Evolutionary conservation across 2,329 filamentous ascomycete species (phyloP).

Genomic region (Alternaria alternata): DNA sequence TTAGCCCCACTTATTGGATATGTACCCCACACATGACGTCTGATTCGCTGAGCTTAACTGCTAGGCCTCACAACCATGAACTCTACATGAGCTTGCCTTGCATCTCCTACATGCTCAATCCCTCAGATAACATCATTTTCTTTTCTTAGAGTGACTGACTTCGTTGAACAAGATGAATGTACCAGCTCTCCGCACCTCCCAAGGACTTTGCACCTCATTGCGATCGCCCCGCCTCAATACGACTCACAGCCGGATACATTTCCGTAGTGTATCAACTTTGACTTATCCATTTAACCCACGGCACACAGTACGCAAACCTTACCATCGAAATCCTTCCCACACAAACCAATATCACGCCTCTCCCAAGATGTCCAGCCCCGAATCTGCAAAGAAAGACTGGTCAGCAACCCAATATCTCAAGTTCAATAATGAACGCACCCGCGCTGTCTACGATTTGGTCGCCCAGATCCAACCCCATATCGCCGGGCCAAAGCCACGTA

Average conservation of each 20-base stretch:
- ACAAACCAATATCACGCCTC: not conserved
- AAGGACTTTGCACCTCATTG: not conserved
- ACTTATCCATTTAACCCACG: not conserved
- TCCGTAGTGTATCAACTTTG: not conserved
- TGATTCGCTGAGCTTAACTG: not conserved
- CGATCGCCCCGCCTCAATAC: not conserved
- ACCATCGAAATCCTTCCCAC: not conserved
- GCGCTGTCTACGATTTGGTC: slow-evolving; percentile 63
- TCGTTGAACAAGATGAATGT: not conserved
- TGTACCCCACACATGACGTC: not conserved
- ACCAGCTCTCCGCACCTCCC: not conserved
- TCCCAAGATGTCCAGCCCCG: not conserved
- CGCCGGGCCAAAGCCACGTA: slow-evolving; percentile 41
- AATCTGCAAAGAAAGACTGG: slow-evolving; percentile 55
- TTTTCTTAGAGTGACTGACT: too few relatives aligned
- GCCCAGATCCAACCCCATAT: slow-evolving; percentile 54
- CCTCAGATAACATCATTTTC: not conserved
- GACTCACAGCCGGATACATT: not conserved
- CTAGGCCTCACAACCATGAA: not conserved
- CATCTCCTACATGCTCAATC: not conserved
- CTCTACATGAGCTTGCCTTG: not conserved
- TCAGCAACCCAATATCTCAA: slow-evolving; percentile 66
- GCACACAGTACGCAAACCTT: not conserved
- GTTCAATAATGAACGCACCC: slow-evolving; percentile 63
- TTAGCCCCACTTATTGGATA: not conserved